phyloP scores from a whole-genome alignment of 2,329 filamentous ascomycete genomes.

The Alternaria novae-zelandiae region DNA sequence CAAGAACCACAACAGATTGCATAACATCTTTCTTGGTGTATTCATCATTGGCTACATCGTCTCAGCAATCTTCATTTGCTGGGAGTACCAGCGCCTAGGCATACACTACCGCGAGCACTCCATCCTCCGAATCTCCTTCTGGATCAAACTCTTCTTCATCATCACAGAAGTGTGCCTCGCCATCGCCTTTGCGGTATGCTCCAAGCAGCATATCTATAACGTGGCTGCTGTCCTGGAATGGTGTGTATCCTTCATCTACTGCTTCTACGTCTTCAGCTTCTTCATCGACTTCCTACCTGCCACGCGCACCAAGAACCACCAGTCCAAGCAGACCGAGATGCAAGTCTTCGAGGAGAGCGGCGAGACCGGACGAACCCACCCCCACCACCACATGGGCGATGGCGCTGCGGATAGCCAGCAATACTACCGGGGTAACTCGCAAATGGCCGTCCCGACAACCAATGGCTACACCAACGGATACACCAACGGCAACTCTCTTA shows the following conservation, averaged over 20 bases:
- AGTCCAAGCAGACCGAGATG: slow-evolving; percentile 46
- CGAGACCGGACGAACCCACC: background rate
- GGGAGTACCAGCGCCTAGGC: slow-evolving; percentile 86
- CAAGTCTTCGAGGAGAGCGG: slow-evolving; percentile 36
- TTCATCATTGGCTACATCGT: slow-evolving; percentile 89
- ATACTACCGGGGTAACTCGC: slow-evolving; percentile 35
- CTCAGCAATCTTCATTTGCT: slow-evolving; percentile 86
- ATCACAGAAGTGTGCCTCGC: slow-evolving; percentile 77
- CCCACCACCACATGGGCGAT: slow-evolving; percentile 21
- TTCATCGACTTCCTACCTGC: slow-evolving; percentile 86
- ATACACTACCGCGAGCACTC: slow-evolving; percentile 77
- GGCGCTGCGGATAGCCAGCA: slow-evolving; percentile 33
- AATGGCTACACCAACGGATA: slow-evolving; percentile 17
- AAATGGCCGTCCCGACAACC: slow-evolving; percentile 5
- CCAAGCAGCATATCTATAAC: slow-evolving; percentile 61
- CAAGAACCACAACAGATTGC: slow-evolving; percentile 67
- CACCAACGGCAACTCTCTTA: slow-evolving; percentile 11
- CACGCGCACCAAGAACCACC: slow-evolving; percentile 63
- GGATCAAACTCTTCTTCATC: slow-evolving; percentile 85
- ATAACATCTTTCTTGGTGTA: slow-evolving; percentile 77
- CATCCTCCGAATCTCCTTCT: slow-evolving; percentile 80
- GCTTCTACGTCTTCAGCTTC: slow-evolving; percentile 87
- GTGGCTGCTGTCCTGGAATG: slow-evolving; percentile 80
- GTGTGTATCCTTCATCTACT: slow-evolving; percentile 82
- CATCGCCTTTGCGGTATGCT: slow-evolving; percentile 72